Conservation (phyloP, 2,329 filamentous ascomycete genomes). For the Alternaria longipes region DNA sequence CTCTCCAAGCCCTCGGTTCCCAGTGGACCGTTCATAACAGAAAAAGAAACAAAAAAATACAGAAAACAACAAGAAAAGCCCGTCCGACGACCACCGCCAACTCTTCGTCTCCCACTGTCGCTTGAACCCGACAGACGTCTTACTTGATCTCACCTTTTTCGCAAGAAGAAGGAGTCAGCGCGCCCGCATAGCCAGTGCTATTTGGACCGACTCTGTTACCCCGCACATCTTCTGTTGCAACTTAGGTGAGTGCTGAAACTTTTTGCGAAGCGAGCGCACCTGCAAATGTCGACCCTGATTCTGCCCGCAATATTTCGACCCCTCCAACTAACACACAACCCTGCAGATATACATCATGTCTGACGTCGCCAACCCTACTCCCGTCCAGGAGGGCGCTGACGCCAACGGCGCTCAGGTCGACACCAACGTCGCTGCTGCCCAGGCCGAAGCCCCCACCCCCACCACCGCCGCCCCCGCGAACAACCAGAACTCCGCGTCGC, state of each 20-base stretch:
- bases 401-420: slow-evolving; percentile 72
- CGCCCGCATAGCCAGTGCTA: slow-evolving; percentile 32
- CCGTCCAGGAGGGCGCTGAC: slow-evolving; percentile 76
- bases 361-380: slow-evolving; percentile 58
- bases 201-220: slow-evolving; percentile 30
- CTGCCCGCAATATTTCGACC: slow-evolving; percentile 37
- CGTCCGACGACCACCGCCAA: slow-evolving; percentile 42
- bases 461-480: slow-evolving; percentile 77
- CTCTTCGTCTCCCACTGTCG: slow-evolving; percentile 39
- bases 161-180: slow-evolving; percentile 32
- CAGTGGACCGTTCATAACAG: slow-evolving; percentile 47
- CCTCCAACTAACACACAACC: slow-evolving; percentile 33
- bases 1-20: slow-evolving; percentile 41
- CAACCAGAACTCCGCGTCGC: slow-evolving; percentile 87
- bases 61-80: slow-evolving; percentile 50
- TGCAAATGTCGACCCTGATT: slow-evolving; percentile 38
- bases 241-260: slow-evolving; percentile 40
- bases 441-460: slow-evolving; percentile 74
- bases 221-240: slow-evolving; percentile 32
- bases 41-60: slow-evolving; percentile 53
- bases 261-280: slow-evolving; percentile 46
- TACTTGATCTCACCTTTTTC: slow-evolving; percentile 30
- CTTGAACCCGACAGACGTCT: slow-evolving; percentile 39
- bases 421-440: slow-evolving; percentile 73
- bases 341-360: slow-evolving; percentile 48